Evolutionary conservation across 306 rosid genomes (phyloP).

Genomic region (Cotoneaster glaucophyllus): DNA sequence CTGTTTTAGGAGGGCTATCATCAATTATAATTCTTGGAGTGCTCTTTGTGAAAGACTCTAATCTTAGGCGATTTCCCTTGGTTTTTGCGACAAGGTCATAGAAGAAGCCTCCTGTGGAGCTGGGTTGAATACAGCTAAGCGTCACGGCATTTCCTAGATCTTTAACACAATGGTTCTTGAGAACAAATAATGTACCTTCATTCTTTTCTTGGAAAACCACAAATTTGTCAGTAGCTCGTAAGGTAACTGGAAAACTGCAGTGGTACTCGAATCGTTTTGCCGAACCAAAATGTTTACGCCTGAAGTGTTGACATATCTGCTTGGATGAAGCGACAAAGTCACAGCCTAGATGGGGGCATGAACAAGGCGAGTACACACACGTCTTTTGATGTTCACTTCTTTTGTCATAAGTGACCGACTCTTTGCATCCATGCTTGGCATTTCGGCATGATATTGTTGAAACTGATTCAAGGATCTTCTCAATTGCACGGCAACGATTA

Average conservation of each 20-base stretch:
- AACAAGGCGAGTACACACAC: constrained; percentile 46
- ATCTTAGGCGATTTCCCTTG: constrained; percentile 16
- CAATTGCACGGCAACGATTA: constrained; percentile 66
- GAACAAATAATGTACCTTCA: constrained; percentile 38
- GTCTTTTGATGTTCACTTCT: constrained; percentile 44
- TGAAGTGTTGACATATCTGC: constrained; percentile 42
- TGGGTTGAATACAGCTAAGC: constrained; percentile 42
- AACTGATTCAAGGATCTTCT: constrained; percentile 57
- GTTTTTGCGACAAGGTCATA: constrained; percentile 39
- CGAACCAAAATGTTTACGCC: constrained; percentile 25
- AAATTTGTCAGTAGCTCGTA: constrained; percentile 11
- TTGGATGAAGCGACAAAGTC: constrained; percentile 25
- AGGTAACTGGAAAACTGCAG: constrained; percentile 9
- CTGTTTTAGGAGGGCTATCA: constrained; percentile 12
- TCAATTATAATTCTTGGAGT: constrained; percentile 15
- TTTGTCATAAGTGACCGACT: constrained; percentile 19
- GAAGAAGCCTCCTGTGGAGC: constrained; percentile 13
- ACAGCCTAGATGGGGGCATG: constrained; percentile 46
- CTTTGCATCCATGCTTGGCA: constrained; percentile 45
- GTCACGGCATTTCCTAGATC: constrained; percentile 36
- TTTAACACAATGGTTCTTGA: constrained; percentile 23
- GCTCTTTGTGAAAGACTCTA: constrained; percentile 34
- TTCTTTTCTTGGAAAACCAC: constrained; percentile 37
- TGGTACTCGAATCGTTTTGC: constrained; percentile 28
- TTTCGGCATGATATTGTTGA: constrained; percentile 37